Evolutionary conservation across 108 stramenopile genomes (phyloP), one percentile per base, ranked within the genome.

Genomic region (Aurantiochytrium sp.): DNA sequence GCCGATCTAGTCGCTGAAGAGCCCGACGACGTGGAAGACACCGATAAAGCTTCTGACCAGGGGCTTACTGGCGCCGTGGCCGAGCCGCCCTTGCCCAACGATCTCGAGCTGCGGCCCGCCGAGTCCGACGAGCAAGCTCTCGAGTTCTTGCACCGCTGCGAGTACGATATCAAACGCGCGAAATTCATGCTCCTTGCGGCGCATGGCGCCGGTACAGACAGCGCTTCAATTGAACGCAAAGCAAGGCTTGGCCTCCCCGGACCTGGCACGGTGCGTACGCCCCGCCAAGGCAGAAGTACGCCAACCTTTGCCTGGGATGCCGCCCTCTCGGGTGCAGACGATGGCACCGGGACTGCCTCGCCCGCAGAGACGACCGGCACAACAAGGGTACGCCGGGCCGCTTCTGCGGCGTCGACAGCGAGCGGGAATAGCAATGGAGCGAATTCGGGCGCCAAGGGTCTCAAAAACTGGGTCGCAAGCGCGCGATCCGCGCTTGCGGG

Each of bases 71-170:
- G 64, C 64, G 25, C 35, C 64, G 64, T 18, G 35, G 64, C 64
- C 25, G 42, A 69, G 64, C 64, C 25, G 64, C 64, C 64, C 14
- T 23, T 18, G 64, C 25, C 76, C 12, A 28, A 43, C 28, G 23
- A 21, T 12, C n/a, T 53, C 23, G 76, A 53, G 51, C 23, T 83
- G 45, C 45, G 76, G 23, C 76, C 76, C 45, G n/a, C 51, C n/a
- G 76, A 47, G 28, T 83, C 76, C 25, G 76, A 83, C 76, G 76
- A 83, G 51, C 76, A 53, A 12, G 76, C 76, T 12, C 51, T 83
- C 51, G 76, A 83, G 76, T 83, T 83, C 49, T 45, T 83, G 23
- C 76, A 83, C 23, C 76, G 76, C 45, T 83, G 76, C 76, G n/a
- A 83, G 5, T 83, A 83, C 51, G 76, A 83, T 83, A 35, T 83